A percentile compares a stretch with the other conserved stretches of the same genome.
These are phyloP conservation scores for Nakazawaea ernobii DNA, from an alignment of 805 yeast species.

Conservation along the genomic window DNA sequence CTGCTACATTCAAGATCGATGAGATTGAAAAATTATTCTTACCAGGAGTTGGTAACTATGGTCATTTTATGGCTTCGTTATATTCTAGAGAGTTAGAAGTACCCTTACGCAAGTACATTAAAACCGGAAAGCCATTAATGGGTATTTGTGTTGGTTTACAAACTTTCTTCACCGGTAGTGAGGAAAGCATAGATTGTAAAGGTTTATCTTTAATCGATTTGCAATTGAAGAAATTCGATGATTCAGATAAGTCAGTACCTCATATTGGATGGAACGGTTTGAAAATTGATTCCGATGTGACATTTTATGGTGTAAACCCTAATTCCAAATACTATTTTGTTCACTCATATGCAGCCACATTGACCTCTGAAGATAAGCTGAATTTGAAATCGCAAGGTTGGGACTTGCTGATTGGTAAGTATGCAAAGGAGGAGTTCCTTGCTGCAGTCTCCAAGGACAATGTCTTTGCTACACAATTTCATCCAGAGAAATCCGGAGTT, in stretches of 20 bases:
- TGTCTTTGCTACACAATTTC: constrained; percentile 94
- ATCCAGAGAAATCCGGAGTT: constrained; percentile 95
- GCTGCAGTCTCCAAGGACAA: constrained; percentile 78
- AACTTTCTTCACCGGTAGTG: constrained; percentile 69
- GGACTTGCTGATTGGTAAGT: constrained; percentile 66
- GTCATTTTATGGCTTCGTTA: constrained; percentile 80
- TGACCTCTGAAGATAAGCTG: constrained; percentile 32
- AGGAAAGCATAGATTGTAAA: constrained; percentile 53
- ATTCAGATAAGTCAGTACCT: constrained; percentile 75
- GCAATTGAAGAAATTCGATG: constrained; percentile 56
- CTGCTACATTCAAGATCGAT: constrained; percentile 44
- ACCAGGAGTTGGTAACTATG: constrained; percentile 98
- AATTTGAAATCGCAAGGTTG: constrained; percentile 42
- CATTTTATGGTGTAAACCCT: constrained; percentile 61
- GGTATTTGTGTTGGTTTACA: constrained; percentile 98
- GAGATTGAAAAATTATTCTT: constrained; percentile 58
- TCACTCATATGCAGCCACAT: constrained; percentile 83
- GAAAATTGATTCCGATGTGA: constrained; percentile 16
- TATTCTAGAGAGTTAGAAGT: constrained; percentile 53
- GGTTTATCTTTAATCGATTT: constrained; percentile 60
- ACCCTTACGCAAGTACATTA: constrained; percentile 63
- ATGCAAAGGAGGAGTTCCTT: constrained; percentile 74
- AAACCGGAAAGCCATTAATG: constrained; percentile 82
- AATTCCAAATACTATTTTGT: constrained; percentile 83
- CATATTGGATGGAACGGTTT: constrained; percentile 89